Conservation (phyloP, 768 basidiomycete species). For the Artomyces pyxidatus region DNA sequence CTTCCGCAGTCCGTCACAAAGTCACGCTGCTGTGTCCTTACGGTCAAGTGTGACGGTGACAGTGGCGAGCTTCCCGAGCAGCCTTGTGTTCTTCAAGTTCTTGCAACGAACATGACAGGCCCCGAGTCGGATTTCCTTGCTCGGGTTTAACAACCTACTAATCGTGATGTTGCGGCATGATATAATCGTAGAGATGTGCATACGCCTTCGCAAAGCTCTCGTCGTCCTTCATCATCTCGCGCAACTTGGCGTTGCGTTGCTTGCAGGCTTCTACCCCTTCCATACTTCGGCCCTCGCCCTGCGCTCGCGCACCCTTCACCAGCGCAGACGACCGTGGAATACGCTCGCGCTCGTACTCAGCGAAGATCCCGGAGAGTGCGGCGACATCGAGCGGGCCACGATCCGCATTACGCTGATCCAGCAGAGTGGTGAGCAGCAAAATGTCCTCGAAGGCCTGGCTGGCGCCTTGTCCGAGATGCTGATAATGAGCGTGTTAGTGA, state of each 20-base stretch:
- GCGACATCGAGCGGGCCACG: constrained; percentile 20
- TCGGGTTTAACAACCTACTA: no score
- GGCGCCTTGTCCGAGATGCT: constrained; percentile 41
- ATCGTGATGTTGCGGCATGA: no score
- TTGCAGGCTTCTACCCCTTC: constrained; percentile 25
- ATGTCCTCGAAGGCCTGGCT: constrained; percentile 39
- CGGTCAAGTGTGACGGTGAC: no score
- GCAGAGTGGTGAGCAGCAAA: constrained; percentile 27
- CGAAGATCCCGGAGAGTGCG: constrained; percentile 24
- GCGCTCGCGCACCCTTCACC: constrained; percentile 27
- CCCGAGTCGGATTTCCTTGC: no score
- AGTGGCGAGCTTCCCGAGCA: no score
- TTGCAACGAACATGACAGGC: no score
- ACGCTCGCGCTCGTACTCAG: constrained; percentile 27
- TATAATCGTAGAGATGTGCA: no score
- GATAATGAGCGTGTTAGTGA: background rate
- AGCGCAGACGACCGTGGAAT: constrained; percentile 28
- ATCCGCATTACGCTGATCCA: constrained; percentile 25
- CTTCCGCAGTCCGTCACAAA: no score
- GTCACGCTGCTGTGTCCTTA: no score
- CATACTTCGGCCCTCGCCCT: constrained; percentile 29
- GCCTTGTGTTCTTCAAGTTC: no score
- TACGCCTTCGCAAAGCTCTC: no score
- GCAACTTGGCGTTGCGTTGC: constrained; percentile 23
- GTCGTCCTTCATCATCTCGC: constrained; percentile 13